Evolutionary conservation across 2,329 filamentous ascomycete species (phyloP).

Genomic region (Calonectria naviculata): DNA sequence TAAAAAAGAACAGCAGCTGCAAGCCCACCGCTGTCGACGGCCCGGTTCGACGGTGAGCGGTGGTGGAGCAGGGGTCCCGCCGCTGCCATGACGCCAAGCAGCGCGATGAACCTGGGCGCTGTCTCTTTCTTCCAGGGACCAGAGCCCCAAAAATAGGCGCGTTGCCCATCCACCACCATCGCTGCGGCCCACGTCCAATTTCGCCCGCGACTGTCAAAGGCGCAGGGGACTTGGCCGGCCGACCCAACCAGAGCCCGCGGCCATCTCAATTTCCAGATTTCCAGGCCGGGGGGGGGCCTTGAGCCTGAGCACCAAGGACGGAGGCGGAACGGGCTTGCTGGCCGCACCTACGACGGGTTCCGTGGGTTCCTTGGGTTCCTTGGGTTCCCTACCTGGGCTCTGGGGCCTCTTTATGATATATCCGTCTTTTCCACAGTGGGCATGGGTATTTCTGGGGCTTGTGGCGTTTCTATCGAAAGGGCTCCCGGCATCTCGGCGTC

Average conservation of each 20-base stretch:
- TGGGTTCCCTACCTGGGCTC: too few relatives aligned
- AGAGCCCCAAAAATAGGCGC: slow-evolving; percentile 13
- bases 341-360: background rate
- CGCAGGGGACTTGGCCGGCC: background rate
- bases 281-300: background rate
- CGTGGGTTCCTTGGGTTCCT: background rate
- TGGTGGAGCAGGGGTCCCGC: background rate
- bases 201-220: slow-evolving; percentile 14
- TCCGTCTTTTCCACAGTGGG: background rate
- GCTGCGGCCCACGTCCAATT: slow-evolving; percentile 10
- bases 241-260: slow-evolving; percentile 10
- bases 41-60: background rate
- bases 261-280: slow-evolving; percentile 17
- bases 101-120: background rate
- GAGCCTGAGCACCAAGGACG: background rate
- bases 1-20: too few relatives aligned
- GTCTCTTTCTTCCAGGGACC: background rate
- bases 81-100: background rate
- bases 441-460: background rate
- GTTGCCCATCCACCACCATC: background rate
- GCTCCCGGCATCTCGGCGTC: background rate
- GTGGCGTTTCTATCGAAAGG: background rate
- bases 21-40: background rate
- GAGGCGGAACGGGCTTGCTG: background rate
- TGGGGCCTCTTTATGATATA: background rate